Evolutionary conservation across 1,284 basidiomycete genomes (phyloP).

Genomic region (Leccinum solheimii): DNA sequence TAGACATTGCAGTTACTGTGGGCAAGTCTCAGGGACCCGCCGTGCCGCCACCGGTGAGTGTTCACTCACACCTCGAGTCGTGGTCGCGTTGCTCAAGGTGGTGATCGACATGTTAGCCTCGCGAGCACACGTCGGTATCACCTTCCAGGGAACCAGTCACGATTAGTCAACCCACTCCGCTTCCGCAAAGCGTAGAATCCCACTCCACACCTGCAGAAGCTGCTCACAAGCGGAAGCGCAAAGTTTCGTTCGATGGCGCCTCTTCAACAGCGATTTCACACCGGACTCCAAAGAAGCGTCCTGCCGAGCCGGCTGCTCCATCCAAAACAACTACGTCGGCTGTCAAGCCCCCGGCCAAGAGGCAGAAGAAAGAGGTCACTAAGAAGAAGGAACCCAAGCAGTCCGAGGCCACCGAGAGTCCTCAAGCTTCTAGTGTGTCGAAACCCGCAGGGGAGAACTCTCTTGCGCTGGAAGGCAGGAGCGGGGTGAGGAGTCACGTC

Average conservation of each 20-base stretch:
- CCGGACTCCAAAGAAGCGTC: not conserved
- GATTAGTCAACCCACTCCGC: not conserved
- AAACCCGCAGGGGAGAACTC: slow-evolving; percentile 5
- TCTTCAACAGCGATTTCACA: not conserved
- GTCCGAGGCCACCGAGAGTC: not conserved
- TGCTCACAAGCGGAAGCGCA: slow-evolving; percentile 23
- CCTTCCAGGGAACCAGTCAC: not conserved
- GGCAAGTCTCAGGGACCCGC: slow-evolving; percentile 1
- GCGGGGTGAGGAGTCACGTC: slow-evolving; percentile 13
- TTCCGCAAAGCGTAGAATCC: not conserved
- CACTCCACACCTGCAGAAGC: not conserved
- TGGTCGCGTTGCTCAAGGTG: not conserved
- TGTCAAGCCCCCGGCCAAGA: slow-evolving; percentile 24
- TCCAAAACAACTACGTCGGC: not conserved
- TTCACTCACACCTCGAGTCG: not conserved
- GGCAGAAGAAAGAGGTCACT: slow-evolving; percentile 8
- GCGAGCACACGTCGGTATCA: not conserved
- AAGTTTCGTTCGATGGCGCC: slow-evolving; percentile 13
- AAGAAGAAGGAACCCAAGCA: slow-evolving; percentile 6
- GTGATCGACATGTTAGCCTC: not conserved
- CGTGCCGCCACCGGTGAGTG: slow-evolving; percentile 12
- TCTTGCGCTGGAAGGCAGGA: not conserved
- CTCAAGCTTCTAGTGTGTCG: not conserved
- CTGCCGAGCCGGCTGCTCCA: not conserved
- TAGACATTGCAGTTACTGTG: slow-evolving; percentile 43